Conservation (phyloP, 257 asterid genomes). For the Anisodus acutangulus region DNA sequence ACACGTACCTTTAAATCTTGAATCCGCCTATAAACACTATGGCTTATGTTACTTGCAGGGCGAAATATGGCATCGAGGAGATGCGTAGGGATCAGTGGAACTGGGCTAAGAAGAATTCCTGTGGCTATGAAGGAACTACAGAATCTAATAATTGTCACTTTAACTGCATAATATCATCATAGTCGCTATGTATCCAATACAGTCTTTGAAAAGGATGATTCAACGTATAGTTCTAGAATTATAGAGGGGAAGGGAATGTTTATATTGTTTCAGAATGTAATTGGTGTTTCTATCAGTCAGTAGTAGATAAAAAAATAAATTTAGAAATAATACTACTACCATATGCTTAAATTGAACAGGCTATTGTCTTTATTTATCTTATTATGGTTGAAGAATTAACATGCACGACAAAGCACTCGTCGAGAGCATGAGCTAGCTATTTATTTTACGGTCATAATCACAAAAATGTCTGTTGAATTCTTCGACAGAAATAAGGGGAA, state of each 20-base stretch:
- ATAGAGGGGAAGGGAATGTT: neutral
- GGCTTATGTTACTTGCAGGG: constrained; percentile 51
- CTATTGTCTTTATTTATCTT: neutral
- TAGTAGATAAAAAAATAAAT: neutral
- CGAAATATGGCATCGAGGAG: constrained; percentile 76
- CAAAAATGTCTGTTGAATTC: too few species aligned
- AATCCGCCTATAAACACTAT: neutral
- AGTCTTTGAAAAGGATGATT: neutral
- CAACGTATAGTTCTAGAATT: neutral
- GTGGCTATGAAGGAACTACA: constrained; percentile 57
- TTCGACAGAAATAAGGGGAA: too few species aligned
- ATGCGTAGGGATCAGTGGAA: constrained; percentile 98
- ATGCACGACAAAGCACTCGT: neutral
- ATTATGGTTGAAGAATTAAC: neutral
- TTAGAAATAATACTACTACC: too few species aligned
- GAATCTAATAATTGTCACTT: constrained; percentile 32
- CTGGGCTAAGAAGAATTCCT: constrained; percentile 98
- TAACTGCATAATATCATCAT: constrained; percentile 4
- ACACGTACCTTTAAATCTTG: neutral
- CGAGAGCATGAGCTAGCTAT: neutral
- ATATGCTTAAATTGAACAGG: too few species aligned
- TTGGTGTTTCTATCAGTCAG: neutral
- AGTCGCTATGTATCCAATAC: neutral
- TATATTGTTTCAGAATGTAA: constrained; percentile 18
- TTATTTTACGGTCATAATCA: too few species aligned